Conservation (phyloP, 495 filamentous ascomycete species). For the Symbiotaphrina buchneri region DNA sequence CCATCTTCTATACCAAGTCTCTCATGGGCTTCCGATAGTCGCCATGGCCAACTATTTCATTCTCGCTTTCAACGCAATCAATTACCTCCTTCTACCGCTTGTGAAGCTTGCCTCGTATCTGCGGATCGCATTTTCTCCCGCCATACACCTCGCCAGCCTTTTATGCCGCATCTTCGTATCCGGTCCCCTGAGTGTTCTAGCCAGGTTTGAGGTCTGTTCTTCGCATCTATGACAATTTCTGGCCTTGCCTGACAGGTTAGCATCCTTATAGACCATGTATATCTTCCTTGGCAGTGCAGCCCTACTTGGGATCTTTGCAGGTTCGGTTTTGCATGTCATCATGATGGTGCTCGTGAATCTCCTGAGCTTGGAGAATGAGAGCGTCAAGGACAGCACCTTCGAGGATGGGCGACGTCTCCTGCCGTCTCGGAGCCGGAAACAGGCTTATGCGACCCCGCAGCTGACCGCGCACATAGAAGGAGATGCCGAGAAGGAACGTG, state of each 20-base stretch:
- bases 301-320: conserved; percentile 29
- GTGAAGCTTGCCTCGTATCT: too few species aligned
- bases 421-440: too few species aligned
- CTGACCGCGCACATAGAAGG: conserved; percentile 4
- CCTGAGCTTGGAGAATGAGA: too few species aligned
- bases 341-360: conserved; percentile 16
- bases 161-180: conserved; percentile 15
- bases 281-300: conserved; percentile 38
- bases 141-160: conserved; percentile 20
- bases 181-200: conserved; percentile 22
- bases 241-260: background rate
- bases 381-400: too few species aligned
- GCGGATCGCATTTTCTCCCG: conserved; percentile 17
- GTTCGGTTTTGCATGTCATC: conserved; percentile 21
- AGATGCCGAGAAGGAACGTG: too few species aligned
- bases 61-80: too few species aligned
- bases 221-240: conserved; percentile 1
- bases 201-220: conserved; percentile 38
- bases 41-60: too few species aligned
- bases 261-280: conserved; percentile 28
- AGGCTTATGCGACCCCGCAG: conserved; percentile 5
- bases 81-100: too few species aligned
- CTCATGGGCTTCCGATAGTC: too few species aligned
- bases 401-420: too few species aligned
- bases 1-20: too few species aligned